Base-by-base conservation (phyloP, 768 basidiomycete genomes). In the Sporobolomyces pararoseus region DNA sequence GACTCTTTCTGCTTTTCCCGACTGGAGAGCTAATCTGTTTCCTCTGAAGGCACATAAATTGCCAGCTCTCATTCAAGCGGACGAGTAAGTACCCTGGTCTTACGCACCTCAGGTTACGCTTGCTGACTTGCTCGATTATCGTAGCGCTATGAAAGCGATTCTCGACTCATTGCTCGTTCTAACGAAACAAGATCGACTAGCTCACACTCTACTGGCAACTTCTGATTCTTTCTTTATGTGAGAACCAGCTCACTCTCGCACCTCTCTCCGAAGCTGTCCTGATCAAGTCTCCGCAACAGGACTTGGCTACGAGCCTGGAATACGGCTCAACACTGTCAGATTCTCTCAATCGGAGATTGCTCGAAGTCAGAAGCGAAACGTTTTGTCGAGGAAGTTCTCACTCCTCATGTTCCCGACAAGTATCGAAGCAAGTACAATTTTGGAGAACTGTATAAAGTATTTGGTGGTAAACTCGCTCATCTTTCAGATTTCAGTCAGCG, bases 161-260 rank as follows among this genome's bases (percentile, higher is more conserved):
- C 83, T 92, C 39, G 90, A 91, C 76, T 88, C 89, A 17, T 89
- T 90, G 85, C 85, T 91, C 25, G 90, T 91, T 19, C 81, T 91
- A 63, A 90, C 90, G 37, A 91, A 91, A 80, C 90, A 91, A 78
- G 90, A 91, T 76, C 82, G 88, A n/a, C 79, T 91, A 19, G 89
- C 88, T 75, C 89, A 90, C 76, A 87, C 90, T 59, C 88, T 69
- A 13, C 62, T 63, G 7, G 68, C 68, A 12, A 58, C 68, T 9
- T 46, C 25, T 49, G 68, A 63, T 44, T 35, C 68, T 21, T 59
- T 49, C 54, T 49, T 46, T 53, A 27, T 66, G 63, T 47, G 47
- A 17, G 89, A 88, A 6, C 88, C 63, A 89, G 19, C n/a, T 13
- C 16, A 35, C 46, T 23, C 46, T 47, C 13, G 46, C 21, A 14